phyloP scores from a whole-genome alignment of 345 rosid genomes.

The Aquilaria malaccensis region DNA sequence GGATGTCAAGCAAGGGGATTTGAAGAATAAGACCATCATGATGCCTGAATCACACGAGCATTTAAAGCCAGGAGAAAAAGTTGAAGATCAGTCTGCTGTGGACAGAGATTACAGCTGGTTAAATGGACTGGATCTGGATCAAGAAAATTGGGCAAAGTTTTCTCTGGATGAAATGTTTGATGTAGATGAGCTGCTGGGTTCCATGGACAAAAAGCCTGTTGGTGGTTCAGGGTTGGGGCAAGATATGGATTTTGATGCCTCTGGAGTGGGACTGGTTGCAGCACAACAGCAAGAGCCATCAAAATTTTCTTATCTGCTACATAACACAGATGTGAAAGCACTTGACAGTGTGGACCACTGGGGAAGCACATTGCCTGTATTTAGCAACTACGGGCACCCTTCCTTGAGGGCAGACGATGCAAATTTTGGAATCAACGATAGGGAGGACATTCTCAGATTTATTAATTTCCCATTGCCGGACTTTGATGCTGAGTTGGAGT shows the following conservation, averaged over 20 bases:
- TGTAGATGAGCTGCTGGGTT: constrained; percentile 44
- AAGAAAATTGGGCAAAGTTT: constrained; percentile 13
- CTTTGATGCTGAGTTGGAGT: constrained; percentile 3
- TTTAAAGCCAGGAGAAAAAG: not conserved
- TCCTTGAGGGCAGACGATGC: not conserved
- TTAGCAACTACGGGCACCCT: constrained; percentile 19
- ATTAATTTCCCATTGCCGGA: constrained; percentile 10
- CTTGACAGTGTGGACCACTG: constrained; percentile 12
- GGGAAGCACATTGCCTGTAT: constrained; percentile 14
- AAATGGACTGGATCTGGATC: constrained; percentile 4
- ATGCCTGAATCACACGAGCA: not conserved
- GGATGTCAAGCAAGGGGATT: not conserved
- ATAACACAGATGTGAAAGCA: constrained; percentile 17
- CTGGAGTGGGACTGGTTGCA: not conserved
- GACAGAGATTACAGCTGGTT: constrained; percentile 21
- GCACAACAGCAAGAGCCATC: constrained; percentile 8
- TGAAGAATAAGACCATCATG: constrained; percentile 6
- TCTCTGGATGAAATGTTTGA: constrained; percentile 47
- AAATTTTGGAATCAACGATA: not conserved
- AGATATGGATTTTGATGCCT: not conserved
- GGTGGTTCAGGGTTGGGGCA: not conserved
- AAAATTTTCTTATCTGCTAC: constrained; percentile 13
- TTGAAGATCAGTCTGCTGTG: constrained; percentile 3
- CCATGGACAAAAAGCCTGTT: constrained; percentile 19
- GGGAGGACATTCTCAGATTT: constrained; percentile 10